A percentile compares a stretch with the other conserved stretches of the same genome.
These are phyloP conservation scores for Suillus plorans DNA, from an alignment of 768 basidiomycete genomes.

Conservation along the genomic window DNA sequence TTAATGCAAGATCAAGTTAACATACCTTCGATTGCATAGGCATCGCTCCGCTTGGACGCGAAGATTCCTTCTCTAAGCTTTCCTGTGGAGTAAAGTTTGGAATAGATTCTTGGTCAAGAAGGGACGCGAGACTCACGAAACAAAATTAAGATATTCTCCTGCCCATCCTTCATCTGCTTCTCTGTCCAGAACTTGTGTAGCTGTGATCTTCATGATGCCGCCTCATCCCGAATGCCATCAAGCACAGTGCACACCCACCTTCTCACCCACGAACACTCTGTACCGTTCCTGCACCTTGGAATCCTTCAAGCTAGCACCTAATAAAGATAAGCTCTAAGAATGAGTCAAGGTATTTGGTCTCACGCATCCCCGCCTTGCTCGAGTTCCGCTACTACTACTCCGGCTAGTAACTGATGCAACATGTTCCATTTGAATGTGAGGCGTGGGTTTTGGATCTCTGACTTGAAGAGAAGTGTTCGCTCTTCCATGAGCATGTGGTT, in stretches of 20 bases:
- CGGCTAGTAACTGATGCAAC: slow-evolving; percentile 69
- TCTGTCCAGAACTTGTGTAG: slow-evolving; percentile 8
- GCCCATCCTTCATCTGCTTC: slow-evolving; percentile 46
- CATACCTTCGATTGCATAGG: slow-evolving; percentile 69
- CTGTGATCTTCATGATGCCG: slow-evolving; percentile 24
- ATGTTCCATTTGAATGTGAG: slow-evolving; percentile 49
- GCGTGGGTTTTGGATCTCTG: neutral
- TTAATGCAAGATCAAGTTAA: neutral
- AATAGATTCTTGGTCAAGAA: slow-evolving; percentile 1
- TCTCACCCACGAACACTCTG: slow-evolving; percentile 58
- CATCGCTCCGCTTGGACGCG: slow-evolving; percentile 57
- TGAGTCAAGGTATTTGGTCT: slow-evolving; percentile 27
- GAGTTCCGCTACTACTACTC: slow-evolving; percentile 60
- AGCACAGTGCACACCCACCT: slow-evolving; percentile 49
- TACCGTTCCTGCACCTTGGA: slow-evolving; percentile 64
- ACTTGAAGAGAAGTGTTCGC: neutral
- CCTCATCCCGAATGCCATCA: slow-evolving; percentile 47
- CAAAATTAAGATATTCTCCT: slow-evolving; percentile 71
- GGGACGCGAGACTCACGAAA: slow-evolving; percentile 50
- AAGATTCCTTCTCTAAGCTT: slow-evolving; percentile 75
- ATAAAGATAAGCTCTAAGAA: slow-evolving; percentile 10
- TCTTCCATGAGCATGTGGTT: neutral
- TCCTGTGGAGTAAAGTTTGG: slow-evolving; percentile 39
- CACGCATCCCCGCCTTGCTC: slow-evolving; percentile 76
- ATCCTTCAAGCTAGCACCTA: slow-evolving; percentile 58